Evolutionary conservation across 73 alveolate genomes (phyloP), one percentile per base, ranked within the genome.

Genomic region (Paramecium primaurelia): DNA sequence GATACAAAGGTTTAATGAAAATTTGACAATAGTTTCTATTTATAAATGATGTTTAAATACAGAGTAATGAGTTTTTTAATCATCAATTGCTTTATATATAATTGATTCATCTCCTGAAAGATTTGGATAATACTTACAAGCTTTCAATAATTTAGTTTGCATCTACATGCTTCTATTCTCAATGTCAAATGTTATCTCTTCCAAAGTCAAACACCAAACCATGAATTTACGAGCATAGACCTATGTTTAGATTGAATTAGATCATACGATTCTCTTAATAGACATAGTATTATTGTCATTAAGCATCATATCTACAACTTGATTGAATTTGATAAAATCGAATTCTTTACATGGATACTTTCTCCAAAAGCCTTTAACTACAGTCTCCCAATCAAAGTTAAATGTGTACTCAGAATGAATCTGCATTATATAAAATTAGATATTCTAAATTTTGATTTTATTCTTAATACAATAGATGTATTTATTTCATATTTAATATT

Each of bases 321-420:
- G 75, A 49, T 80, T 80, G 47, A 80, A 80, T 80, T 80, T 80
- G 0, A 80, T 80, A 30, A 80, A 80, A 25, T 80, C 91, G 34
- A 80, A 80, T 80, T 80, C 91, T 80, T 80, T 80, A 36, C 75
- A 49, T 8, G 91, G 91, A 36, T 80, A 80, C 30, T 80, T 80
- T 26, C 28, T 49, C 71, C 71, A 80, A 25, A 80, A 80, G 9
- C 91, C 91, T 64, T 80, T 80, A 20, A 80, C 91, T 8, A 80
- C 91, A 10, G 75, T 42, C 47, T 80, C 91, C 91, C 91, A 80
- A 80, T 80, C 75, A 26, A 45, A 80, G 20, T 80, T 80, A 36
- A 80, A 80, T 40, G 91, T 80, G 32, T 80, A 80, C 36, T 80
- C 91, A 36, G 75, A 80, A 8, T 80, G 71, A 20, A 80, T 80